Evolutionary conservation across 2,329 filamentous ascomycete genomes (phyloP).

Genomic region (Ophiostoma fasciatum): DNA sequence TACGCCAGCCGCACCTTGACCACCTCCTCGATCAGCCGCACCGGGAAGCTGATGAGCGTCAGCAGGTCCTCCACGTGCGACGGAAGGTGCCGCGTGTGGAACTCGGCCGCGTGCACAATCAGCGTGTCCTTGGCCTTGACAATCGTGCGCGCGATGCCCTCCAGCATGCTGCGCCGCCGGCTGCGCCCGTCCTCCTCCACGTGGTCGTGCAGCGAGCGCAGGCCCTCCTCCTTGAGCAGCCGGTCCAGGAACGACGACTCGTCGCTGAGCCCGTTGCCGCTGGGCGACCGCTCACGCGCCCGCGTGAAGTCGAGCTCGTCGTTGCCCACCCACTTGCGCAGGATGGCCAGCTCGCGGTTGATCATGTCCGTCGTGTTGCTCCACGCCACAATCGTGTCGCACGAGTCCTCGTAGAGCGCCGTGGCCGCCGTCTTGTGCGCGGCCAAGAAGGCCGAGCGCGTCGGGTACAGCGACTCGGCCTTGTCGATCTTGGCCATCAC

Average conservation of each 20-base stretch:
- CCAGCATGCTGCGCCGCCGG: conserved; percentile 60
- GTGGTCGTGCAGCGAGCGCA: conserved; percentile 81
- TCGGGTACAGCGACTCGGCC: conserved; percentile 74
- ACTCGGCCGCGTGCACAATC: conserved; percentile 71
- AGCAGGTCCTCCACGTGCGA: conserved; percentile 94
- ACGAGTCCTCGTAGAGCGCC: conserved; percentile 63
- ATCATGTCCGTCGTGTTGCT: conserved; percentile 95
- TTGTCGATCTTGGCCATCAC: conserved; percentile 83
- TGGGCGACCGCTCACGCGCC: conserved; percentile 52
- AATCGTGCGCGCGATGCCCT: conserved; percentile 72
- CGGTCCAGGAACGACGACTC: conserved; percentile 90
- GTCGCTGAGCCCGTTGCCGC: conserved; percentile 62
- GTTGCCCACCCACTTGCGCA: conserved; percentile 96
- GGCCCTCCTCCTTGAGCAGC: conserved; percentile 85
- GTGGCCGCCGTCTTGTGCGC: conserved; percentile 68
- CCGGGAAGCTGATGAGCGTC: conserved; percentile 93
- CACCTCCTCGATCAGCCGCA: conserved; percentile 88
- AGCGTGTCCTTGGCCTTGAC: conserved; percentile 85
- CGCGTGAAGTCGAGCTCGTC: conserved; percentile 83
- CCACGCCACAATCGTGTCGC: conserved; percentile 85
- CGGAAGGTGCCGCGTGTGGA: conserved; percentile 78
- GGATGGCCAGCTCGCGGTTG: conserved; percentile 79
- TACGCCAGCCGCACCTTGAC: conserved; percentile 85
- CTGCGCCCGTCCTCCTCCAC: conserved; percentile 26
- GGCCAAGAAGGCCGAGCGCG: conserved; percentile 54